These are phyloP conservation scores for Podospora bellae-mahoneyi DNA, from an alignment of 495 filamentous ascomycete genomes.

Conservation along the genomic window DNA sequence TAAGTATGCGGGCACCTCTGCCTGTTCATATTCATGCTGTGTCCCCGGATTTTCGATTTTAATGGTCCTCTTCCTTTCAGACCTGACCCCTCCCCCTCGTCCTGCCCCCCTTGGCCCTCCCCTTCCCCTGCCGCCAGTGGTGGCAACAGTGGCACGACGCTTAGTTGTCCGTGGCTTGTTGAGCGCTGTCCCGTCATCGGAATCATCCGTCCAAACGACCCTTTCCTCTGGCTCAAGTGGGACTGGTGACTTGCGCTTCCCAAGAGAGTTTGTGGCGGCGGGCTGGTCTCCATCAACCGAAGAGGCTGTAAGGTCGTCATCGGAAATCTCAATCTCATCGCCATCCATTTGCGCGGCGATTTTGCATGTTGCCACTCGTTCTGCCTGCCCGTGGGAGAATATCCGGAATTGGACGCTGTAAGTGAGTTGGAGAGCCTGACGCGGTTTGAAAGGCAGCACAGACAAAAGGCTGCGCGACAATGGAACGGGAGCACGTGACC, in stretches of 20 bases:
- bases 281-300: conserved; percentile 1
- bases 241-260: conserved; percentile 29
- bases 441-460: background rate
- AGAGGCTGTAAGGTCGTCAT: conserved; percentile 25
- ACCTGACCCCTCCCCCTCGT: background rate
- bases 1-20: conserved; percentile 46
- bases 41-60: conserved; percentile 21
- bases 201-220: conserved; percentile 41
- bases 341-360: conserved; percentile 19
- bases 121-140: conserved; percentile 23
- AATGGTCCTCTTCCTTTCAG: conserved; percentile 10
- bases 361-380: background rate
- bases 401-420: background rate
- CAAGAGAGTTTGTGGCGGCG: background rate
- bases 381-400: background rate
- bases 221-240: conserved; percentile 33
- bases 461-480: background rate
- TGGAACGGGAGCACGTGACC: background rate
- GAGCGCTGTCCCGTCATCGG: conserved; percentile 34
- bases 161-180: conserved; percentile 19
- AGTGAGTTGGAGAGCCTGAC: background rate
- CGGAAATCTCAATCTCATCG: conserved; percentile 22
- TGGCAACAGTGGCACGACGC: conserved; percentile 20
- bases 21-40: conserved; percentile 31
- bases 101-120: conserved; percentile 19